Evolutionary conservation across 2,329 filamentous ascomycete species (phyloP).

Genomic region (Akanthomyces uredinophilus): DNA sequence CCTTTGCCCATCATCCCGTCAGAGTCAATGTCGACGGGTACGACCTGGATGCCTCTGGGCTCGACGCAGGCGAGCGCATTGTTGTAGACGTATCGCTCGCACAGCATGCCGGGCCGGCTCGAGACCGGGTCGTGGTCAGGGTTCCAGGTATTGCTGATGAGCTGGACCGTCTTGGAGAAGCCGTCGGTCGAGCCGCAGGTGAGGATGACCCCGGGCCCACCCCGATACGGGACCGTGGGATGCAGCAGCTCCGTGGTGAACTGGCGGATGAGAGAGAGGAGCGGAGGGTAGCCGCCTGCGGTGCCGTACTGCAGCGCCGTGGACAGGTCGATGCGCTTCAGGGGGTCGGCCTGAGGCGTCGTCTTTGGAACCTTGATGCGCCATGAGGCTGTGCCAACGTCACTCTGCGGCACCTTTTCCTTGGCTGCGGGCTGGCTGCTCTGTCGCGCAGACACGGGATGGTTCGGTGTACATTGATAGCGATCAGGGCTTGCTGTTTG

Average conservation of each 20-base stretch:
- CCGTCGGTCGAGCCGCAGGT: slow-evolving; percentile 84
- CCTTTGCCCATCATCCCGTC: slow-evolving; percentile 75
- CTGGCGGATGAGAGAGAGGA: slow-evolving; percentile 72
- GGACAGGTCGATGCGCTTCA: slow-evolving; percentile 71
- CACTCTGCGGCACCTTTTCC: slow-evolving; percentile 19
- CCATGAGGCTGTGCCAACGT: slow-evolving; percentile 33
- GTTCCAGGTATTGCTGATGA: slow-evolving; percentile 72
- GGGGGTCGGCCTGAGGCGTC: slow-evolving; percentile 49
- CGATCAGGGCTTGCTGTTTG: slow-evolving; percentile 68
- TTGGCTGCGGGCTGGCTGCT: slow-evolving; percentile 12
- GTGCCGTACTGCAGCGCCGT: slow-evolving; percentile 83
- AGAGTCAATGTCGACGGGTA: slow-evolving; percentile 69
- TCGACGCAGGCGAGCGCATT: slow-evolving; percentile 63
- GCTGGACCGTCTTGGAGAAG: slow-evolving; percentile 69
- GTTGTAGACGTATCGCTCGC: slow-evolving; percentile 77
- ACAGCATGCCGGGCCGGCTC: slow-evolving; percentile 70
- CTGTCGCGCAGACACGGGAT: slow-evolving; percentile 33
- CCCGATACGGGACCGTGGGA: slow-evolving; percentile 72
- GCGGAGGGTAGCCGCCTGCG: slow-evolving; percentile 74
- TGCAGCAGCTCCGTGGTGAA: slow-evolving; percentile 74
- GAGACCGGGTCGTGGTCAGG: slow-evolving; percentile 60
- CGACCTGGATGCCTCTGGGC: slow-evolving; percentile 67
- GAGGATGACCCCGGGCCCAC: slow-evolving; percentile 70
- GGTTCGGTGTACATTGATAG: slow-evolving; percentile 66
- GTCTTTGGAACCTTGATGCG: slow-evolving; percentile 70